Base-by-base conservation (phyloP, 805 yeast genomes). In the Saccharomycopsis capsularis region DNA sequence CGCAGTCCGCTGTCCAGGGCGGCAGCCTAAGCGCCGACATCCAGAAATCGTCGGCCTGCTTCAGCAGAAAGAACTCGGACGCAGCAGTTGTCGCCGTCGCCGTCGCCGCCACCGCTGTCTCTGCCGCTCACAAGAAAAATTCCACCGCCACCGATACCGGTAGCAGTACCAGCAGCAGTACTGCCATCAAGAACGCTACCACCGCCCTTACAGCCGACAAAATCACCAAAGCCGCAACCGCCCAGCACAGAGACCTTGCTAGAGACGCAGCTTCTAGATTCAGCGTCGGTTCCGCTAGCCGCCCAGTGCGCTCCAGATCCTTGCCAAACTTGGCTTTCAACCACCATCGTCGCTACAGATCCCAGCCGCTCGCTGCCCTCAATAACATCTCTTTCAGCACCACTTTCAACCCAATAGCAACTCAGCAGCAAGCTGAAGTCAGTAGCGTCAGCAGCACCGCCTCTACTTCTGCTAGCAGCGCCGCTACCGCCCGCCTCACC, bases 161-260 rank as follows among this genome's bases (percentile, higher is more conserved):
- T 38, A 13, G 24, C 25, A 21, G n/a, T 13, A 22, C 23, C 19
- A 21, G 6, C 19, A 38, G 15, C 7, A 19, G 11, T 19, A n/a
- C 64, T 1, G 60, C 61, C 2, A 57, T 60, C 24, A 59, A 55
- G 22, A 57, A 60, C n/a, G 53, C 60, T 32, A 34, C 58, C 25
- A 27, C 35, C 55, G 19, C 44, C n/a, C 48, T 51, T 7, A 47
- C 60, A 38, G 40, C 50, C 34, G 29, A 39, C 27, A 50, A 38
- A 18, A 27, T 35, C 21, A n/a, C 32, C 11, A 29, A 38, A 19
- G 24, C 6, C 5, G 23, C 35, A 5, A 32, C 13, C 13, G 24
- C 6, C 5, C 25, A 44, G 6, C 18, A 9, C n/a, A 21, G 15
- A n/a, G 16, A 25, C 22, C n/a, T 32, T 18, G 25, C 34, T 3